Conservation (phyloP, 352 stramenopile genomes). For the Phytophthora tubulina region DNA sequence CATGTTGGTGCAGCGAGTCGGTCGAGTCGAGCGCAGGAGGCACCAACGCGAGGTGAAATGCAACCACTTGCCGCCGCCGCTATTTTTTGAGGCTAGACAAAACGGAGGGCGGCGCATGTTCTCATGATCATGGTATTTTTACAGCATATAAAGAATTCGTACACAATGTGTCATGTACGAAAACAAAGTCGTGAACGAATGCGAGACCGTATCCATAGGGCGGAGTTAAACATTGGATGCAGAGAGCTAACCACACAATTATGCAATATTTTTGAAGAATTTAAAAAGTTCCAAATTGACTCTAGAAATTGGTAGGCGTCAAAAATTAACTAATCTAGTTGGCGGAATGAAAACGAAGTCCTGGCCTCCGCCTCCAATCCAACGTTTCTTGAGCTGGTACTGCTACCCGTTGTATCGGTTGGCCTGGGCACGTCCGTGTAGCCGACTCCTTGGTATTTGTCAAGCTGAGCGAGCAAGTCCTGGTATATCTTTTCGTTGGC, state of each 20-base stretch:
- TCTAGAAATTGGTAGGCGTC: too few species aligned
- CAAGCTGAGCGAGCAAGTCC: constrained; percentile 51
- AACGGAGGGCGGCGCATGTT: background rate
- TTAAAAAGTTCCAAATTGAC: background rate
- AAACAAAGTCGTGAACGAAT: too few species aligned
- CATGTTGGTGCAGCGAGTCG: constrained; percentile 6
- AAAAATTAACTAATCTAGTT: constrained; percentile 20
- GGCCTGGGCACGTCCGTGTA: constrained; percentile 30
- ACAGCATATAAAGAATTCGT: background rate
- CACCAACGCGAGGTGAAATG: constrained; percentile 18
- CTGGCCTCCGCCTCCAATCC: background rate
- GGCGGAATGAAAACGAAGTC: constrained; percentile 30
- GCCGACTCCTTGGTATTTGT: constrained; percentile 44
- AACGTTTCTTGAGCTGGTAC: background rate
- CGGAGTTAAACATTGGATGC: too few species aligned
- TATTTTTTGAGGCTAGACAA: constrained; percentile 24
- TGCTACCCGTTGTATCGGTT: background rate
- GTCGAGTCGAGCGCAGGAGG: background rate
- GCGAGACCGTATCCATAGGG: too few species aligned
- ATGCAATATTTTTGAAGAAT: too few species aligned
- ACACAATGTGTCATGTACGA: too few species aligned
- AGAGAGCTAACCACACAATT: too few species aligned
- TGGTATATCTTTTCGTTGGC: constrained; percentile 53
- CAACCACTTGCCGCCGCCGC: constrained; percentile 5
- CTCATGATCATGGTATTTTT: constrained; percentile 30